Conservation (phyloP, 2,329 filamentous ascomycete species). For the Penicillium sp. region DNA sequence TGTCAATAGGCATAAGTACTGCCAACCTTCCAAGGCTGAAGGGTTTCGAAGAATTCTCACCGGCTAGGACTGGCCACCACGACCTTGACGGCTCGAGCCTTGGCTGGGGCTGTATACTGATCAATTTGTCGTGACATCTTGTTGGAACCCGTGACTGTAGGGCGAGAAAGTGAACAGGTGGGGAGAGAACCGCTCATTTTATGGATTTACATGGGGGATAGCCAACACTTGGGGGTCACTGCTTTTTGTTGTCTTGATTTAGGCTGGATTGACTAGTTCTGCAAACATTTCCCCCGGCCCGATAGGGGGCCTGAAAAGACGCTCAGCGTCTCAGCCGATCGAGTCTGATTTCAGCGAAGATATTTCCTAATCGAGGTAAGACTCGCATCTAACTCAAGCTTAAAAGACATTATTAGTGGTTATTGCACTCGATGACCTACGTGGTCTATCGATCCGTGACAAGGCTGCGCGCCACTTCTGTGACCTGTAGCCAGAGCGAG, state of each 20-base stretch:
- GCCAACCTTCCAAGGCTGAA: background rate
- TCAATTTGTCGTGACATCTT: slow-evolving; percentile 27
- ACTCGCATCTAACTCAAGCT: background rate
- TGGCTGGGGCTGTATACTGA: slow-evolving; percentile 16
- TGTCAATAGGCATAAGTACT: background rate
- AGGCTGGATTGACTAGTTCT: background rate
- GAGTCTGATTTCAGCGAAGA: background rate
- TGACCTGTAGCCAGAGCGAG: background rate
- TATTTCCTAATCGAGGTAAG: background rate
- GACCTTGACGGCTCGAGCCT: slow-evolving; percentile 22
- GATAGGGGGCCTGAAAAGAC: background rate
- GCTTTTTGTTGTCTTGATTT: background rate
- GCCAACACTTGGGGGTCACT: background rate
- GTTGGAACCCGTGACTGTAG: background rate
- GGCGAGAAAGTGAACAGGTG: background rate
- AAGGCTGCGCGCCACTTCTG: background rate
- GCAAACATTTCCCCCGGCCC: too few relatives aligned
- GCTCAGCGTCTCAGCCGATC: background rate
- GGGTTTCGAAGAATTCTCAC: slow-evolving; percentile 4
- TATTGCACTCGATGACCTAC: background rate
- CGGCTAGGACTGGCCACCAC: slow-evolving; percentile 27
- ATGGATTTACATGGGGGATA: too few relatives aligned
- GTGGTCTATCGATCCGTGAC: background rate
- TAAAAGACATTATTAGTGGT: background rate
- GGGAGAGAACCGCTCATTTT: background rate